Conservation (phyloP, 2,329 filamentous ascomycete species). For the Plenodomus tracheiphilus region DNA sequence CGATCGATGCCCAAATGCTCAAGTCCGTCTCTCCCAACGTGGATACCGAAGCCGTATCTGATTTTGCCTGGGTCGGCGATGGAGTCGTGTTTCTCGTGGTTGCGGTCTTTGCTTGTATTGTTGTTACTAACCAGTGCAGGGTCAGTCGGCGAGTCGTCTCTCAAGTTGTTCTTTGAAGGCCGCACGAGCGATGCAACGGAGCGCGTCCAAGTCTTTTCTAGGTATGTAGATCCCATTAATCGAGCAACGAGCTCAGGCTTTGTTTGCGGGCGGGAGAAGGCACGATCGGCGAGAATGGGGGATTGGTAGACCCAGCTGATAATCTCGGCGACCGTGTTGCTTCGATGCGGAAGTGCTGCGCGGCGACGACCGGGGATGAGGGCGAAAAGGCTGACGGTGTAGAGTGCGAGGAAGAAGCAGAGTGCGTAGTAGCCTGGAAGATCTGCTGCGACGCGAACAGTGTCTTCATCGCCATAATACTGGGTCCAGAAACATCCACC, state of each 20-base stretch:
- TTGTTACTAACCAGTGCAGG: slow-evolving; percentile 24
- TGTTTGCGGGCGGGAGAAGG: slow-evolving; percentile 70
- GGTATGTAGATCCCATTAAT: slow-evolving; percentile 61
- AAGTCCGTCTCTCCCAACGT: slow-evolving; percentile 60
- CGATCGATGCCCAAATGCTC: slow-evolving; percentile 65
- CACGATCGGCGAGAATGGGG: slow-evolving; percentile 70
- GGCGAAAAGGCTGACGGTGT: slow-evolving; percentile 63
- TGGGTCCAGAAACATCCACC: slow-evolving; percentile 76
- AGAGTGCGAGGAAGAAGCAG: slow-evolving; percentile 73
- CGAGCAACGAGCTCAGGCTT: slow-evolving; percentile 70
- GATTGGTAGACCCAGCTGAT: slow-evolving; percentile 77
- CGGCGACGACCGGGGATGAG: slow-evolving; percentile 62
- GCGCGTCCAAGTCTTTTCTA: slow-evolving; percentile 46
- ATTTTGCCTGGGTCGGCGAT: slow-evolving; percentile 36
- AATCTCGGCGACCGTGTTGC: slow-evolving; percentile 73
- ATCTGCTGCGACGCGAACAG: slow-evolving; percentile 65
- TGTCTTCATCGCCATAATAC: slow-evolving; percentile 51
- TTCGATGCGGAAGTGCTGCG: slow-evolving; percentile 72
- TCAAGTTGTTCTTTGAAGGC: slow-evolving; percentile 32
- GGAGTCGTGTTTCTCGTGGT: slow-evolving; percentile 33
- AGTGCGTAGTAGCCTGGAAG: slow-evolving; percentile 73
- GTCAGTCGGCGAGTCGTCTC: slow-evolving; percentile 25
- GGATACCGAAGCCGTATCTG: slow-evolving; percentile 61
- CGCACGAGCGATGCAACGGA: slow-evolving; percentile 34
- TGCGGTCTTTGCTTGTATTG: slow-evolving; percentile 13